A percentile compares a stretch with the other conserved stretches of the same genome.
Evolutionary conservation across 2,329 filamentous ascomycete species (phyloP).

Genomic region (Lasiodiplodia citricola): DNA sequence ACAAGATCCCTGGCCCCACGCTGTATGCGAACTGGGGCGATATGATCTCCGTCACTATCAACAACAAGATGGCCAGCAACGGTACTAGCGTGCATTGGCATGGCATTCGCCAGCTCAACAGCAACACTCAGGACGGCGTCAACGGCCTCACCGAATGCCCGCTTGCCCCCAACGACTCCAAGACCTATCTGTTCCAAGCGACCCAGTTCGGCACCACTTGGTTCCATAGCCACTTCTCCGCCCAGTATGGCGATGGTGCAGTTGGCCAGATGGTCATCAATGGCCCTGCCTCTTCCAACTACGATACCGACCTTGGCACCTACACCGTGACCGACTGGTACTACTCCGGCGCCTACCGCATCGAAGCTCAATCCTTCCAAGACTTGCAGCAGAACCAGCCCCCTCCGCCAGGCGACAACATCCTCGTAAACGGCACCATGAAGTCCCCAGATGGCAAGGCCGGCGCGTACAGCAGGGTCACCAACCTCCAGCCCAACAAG

Average conservation of each 20-base stretch:
- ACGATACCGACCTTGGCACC: slow-evolving; percentile 64
- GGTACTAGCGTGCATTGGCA: slow-evolving; percentile 61
- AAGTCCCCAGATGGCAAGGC: slow-evolving; percentile 45
- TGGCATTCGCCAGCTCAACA: slow-evolving; percentile 52
- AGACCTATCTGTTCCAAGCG: slow-evolving; percentile 64
- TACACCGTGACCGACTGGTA: slow-evolving; percentile 68
- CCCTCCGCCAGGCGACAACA: slow-evolving; percentile 50
- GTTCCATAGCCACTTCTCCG: slow-evolving; percentile 49
- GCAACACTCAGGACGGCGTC: slow-evolving; percentile 52
- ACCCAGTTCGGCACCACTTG: slow-evolving; percentile 52
- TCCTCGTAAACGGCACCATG: slow-evolving; percentile 62
- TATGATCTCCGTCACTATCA: slow-evolving; percentile 45
- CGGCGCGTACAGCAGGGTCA: slow-evolving; percentile 39
- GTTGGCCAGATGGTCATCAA: slow-evolving; percentile 48
- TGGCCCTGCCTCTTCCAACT: slow-evolving; percentile 47
- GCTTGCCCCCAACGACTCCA: slow-evolving; percentile 63
- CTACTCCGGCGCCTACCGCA: slow-evolving; percentile 40
- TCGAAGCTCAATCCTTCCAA: slow-evolving; percentile 30
- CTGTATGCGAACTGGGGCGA: slow-evolving; percentile 45
- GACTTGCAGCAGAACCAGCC: slow-evolving; percentile 38
- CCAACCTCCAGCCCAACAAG: slow-evolving; percentile 48
- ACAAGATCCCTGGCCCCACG: slow-evolving; percentile 67
- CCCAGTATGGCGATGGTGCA: slow-evolving; percentile 51
- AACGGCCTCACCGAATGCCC: slow-evolving; percentile 68
- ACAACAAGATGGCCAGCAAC: slow-evolving; percentile 45